Evolutionary conservation across 1,284 basidiomycete species (phyloP).

Genomic region (Xanthoconium separans): DNA sequence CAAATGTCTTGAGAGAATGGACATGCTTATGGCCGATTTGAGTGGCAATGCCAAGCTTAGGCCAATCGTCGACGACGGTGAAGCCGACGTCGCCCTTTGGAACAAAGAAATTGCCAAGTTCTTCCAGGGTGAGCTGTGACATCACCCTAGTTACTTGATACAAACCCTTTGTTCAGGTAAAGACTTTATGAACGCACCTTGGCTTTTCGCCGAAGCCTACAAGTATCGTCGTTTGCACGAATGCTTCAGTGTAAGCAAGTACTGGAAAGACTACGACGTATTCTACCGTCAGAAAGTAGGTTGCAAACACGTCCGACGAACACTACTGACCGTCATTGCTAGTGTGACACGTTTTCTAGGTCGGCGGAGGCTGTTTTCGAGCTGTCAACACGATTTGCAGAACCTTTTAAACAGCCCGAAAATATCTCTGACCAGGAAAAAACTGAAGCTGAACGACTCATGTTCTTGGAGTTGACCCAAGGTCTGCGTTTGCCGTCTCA

Average conservation of each 20-base stretch:
- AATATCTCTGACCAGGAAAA: constrained; percentile 57
- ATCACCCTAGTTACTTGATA: background rate
- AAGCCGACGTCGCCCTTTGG: constrained; percentile 94
- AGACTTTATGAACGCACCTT: constrained; percentile 95
- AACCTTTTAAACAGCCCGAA: constrained; percentile 72
- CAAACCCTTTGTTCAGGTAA: constrained; percentile 54
- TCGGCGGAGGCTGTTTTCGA: constrained; percentile 94
- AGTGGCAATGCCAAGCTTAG: constrained; percentile 78
- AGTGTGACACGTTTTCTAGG: constrained; percentile 96
- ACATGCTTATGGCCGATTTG: constrained; percentile 77
- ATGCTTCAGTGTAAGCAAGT: constrained; percentile 92
- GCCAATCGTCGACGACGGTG: constrained; percentile 89
- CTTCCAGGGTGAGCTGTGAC: constrained; percentile 68
- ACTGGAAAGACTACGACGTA: constrained; percentile 88
- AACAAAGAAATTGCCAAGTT: constrained; percentile 95
- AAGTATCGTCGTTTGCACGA: constrained; percentile 96
- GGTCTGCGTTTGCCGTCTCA: constrained; percentile 35
- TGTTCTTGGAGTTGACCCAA: constrained; percentile 96
- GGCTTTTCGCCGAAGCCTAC: constrained; percentile 97
- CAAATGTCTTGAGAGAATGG: constrained; percentile 86
- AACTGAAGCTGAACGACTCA: constrained; percentile 78
- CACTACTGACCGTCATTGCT: constrained; percentile 14
- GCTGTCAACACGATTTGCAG: constrained; percentile 89
- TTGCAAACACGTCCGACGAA: background rate
- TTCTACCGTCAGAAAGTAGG: constrained; percentile 88